Base-by-base conservation (phyloP, 2,329 filamentous ascomycete genomes). In the Hypoxylon sp. region DNA sequence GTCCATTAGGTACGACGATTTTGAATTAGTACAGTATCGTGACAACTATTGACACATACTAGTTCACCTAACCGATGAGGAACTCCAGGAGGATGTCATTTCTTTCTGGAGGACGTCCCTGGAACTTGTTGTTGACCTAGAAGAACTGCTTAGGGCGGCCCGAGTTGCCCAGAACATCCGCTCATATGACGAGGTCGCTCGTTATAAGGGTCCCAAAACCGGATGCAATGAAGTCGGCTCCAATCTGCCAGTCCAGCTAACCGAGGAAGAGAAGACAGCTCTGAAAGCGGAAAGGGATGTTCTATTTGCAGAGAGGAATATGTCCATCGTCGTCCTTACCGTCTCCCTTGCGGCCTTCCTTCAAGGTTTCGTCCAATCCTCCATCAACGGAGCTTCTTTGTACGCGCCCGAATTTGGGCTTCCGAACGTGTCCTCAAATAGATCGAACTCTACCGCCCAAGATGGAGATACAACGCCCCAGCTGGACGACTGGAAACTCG, bases 331-430 rank as follows among this genome's bases (percentile, higher is more conserved):
- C 53, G 77, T 81, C 38, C 64, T 79, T 30, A 81, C 79, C 1
- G 80, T 83, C 11, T 81, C 80, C 2, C 72, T 82, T 2, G 80
- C 81, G 0, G 81, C 80, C 0, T 78, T 82, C 44, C 70, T 82
- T 0, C 81, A 82, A 67, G 80, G 80, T 9, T 80, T 80, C 38
- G 80, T 82, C 1, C 81, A 82, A 61, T 80, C 79, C 0, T 82
- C 79, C 4, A 78, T 82, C 64, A 82, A 82, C 61, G 78, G 78
- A 9, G 78, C 80, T 0, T 78, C 78, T 0, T 59, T 81, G 0
- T 82, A 70, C 26, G 63, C 65, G 22, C 9, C 16, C 0, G 40
- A 61, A 24, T 70, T 64, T 18, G 57, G 40, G 14, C 57, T 61
- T 14, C 8, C 33, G 6, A 12, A 63, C 32, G 51, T 52, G 45